Conservation (phyloP, 768 basidiomycete genomes). For the Boletus fagicola region DNA sequence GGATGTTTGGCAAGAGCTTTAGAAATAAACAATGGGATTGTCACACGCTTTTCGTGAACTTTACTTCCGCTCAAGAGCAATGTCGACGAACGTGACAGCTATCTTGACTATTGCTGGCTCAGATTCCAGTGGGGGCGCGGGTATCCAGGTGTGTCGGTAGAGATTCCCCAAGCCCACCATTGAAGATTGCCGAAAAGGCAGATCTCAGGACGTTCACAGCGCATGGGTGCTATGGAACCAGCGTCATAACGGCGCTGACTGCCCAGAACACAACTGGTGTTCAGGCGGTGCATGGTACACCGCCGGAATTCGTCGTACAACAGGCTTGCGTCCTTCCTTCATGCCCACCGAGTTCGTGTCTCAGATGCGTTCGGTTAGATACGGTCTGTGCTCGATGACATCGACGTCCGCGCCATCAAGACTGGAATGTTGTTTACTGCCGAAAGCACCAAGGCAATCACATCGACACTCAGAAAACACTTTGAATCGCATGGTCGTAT, state of each 20-base stretch:
- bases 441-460: slow-evolving; percentile 50
- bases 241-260: slow-evolving; percentile 80
- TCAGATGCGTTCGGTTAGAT: slow-evolving; percentile 46
- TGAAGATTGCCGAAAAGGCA: slow-evolving; percentile 46
- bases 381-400: slow-evolving; percentile 65
- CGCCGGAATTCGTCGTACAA: slow-evolving; percentile 66
- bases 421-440: slow-evolving; percentile 84
- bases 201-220: slow-evolving; percentile 86
- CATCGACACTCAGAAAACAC: slow-evolving; percentile 45
- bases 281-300: slow-evolving; percentile 64
- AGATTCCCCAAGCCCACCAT: not conserved
- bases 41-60: too few species aligned
- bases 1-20: slow-evolving; percentile 31
- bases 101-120: slow-evolving; percentile 77
- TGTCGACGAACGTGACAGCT: slow-evolving; percentile 24
- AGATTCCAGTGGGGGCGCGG: slow-evolving; percentile 84
- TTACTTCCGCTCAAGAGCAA: not conserved
- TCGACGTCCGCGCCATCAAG: slow-evolving; percentile 73
- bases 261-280: slow-evolving; percentile 90
- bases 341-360: not conserved
- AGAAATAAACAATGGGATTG: slow-evolving; percentile 24
- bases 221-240: slow-evolving; percentile 74
- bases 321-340: slow-evolving; percentile 51
- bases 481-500: slow-evolving; percentile 38
- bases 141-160: slow-evolving; percentile 65